These are phyloP conservation scores for Penicillium sp. DNA, from an alignment of 2,329 filamentous ascomycete genomes.

Conservation along the genomic window DNA sequence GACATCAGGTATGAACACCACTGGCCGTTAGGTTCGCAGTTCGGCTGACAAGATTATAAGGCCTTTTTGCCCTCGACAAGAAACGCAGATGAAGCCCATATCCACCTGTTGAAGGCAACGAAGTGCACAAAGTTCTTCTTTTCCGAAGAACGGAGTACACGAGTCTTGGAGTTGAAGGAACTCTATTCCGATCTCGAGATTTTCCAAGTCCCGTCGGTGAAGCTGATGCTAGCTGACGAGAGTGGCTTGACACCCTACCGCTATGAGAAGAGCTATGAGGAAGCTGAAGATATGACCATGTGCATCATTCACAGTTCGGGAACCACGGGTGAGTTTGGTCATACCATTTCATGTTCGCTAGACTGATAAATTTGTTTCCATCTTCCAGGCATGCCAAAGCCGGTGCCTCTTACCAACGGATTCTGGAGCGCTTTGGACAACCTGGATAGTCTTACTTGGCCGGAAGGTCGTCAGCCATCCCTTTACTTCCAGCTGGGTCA, in stretches of 20 bases:
- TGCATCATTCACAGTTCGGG: slow-evolving; percentile 41
- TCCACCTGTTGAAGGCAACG: slow-evolving; percentile 16
- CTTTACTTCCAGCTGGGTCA: slow-evolving; percentile 8
- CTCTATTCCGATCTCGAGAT: slow-evolving; percentile 7
- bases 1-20: slow-evolving; percentile 18
- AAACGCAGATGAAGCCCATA: slow-evolving; percentile 20
- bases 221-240: slow-evolving; percentile 10
- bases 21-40: background rate
- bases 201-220: slow-evolving; percentile 9
- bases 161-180: slow-evolving; percentile 41
- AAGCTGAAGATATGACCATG: slow-evolving; percentile 24
- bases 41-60: background rate
- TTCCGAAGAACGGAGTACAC: slow-evolving; percentile 25
- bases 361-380: background rate
- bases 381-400: slow-evolving; percentile 30
- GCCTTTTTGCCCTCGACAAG: slow-evolving; percentile 22
- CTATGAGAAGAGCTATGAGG: slow-evolving; percentile 19
- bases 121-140: slow-evolving; percentile 26
- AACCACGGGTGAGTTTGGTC: slow-evolving; percentile 30
- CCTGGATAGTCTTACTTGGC: slow-evolving; percentile 7
- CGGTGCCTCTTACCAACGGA: slow-evolving; percentile 29
- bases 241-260: slow-evolving; percentile 13
- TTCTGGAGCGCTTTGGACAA: slow-evolving; percentile 20
- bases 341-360: background rate
- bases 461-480: slow-evolving; percentile 13